A percentile compares a stretch with the other conserved stretches of the same genome.
Conservation (phyloP, 2,329 filamentous ascomycete genomes). For the Aspergillus candidus region DNA sequence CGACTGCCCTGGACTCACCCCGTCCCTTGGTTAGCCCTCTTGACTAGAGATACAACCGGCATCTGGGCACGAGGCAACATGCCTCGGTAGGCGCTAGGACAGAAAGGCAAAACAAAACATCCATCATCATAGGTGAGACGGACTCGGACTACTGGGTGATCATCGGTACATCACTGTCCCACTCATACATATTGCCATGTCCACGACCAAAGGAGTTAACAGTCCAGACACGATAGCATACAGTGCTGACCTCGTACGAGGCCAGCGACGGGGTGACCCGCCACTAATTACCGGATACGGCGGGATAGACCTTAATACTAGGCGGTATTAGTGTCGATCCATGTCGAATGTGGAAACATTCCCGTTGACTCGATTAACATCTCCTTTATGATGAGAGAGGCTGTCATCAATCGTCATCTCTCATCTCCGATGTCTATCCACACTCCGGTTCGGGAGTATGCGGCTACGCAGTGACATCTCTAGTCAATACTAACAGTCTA, state of each 20-base stretch:
- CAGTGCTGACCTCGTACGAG: background rate
- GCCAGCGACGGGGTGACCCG: constrained; percentile 6
- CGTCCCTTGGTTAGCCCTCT: constrained; percentile 3
- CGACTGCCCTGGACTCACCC: constrained; percentile 4
- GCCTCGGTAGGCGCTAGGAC: constrained; percentile 1
- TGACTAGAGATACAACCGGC: background rate
- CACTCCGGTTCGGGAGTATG: no score
- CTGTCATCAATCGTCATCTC: no score
- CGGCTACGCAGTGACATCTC: no score
- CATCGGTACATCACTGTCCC: constrained; percentile 12
- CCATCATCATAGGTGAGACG: constrained; percentile 8
- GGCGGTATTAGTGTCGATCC: background rate
- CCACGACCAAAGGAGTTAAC: no score
- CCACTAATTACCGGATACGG: constrained; percentile 6
- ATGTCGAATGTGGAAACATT: constrained; percentile 7
- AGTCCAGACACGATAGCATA: no score
- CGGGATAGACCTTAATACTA: background rate
- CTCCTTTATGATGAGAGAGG: background rate
- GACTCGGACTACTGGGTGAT: constrained; percentile 11
- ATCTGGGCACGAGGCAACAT: constrained; percentile 2
- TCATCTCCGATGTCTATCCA: background rate
- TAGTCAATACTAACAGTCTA: no score
- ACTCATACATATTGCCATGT: background rate
- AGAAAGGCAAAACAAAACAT: no score
- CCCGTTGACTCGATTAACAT: constrained; percentile 3